Base-by-base conservation (phyloP, 805 yeast genomes). In the Priceomyces castillae region DNA sequence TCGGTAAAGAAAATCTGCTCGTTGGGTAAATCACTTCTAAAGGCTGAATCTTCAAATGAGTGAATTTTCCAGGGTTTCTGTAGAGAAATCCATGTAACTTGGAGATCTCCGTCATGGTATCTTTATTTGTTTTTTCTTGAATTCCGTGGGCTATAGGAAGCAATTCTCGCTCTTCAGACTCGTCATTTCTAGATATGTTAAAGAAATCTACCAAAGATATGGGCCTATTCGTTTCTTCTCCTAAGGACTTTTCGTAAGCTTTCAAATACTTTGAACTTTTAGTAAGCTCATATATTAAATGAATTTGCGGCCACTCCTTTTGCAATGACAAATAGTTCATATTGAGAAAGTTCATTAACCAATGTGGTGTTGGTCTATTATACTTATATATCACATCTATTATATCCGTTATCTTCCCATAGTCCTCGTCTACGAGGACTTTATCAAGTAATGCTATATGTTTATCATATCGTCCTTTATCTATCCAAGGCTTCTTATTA, bases 251-350 rank as follows among this genome's bases (percentile, higher is more conserved):
- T 16, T 57, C 46, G 46, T 63, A 66, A n/a, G 20, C 22, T 5
- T 34, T 23, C 12, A 46, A 26, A 20, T 44, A 41, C 14, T 45
- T 41, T 2, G 46, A 41, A 15, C 44, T 37, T 11, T 19, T 18
- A 23, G 56, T 57, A 37, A 57, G 52, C 35, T 63, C 69, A 12
- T 58, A 44, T 3, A 66, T 51, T 18, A 65, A 41, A 44, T 71
- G 73, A 4, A 57, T 61, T 38, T 55, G 64, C 4, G 75, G 75
- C 69, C 69, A 69, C 2, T 44, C 31, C 1, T 41, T 31, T 22
- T 59, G 56, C 31, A 68, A 46, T 5, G 54, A 42, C 18, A 49
- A 36, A 40, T 62, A 59, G 18, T 53, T 52, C 26, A 50, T 41
- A 9, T 49, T 44, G 3, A 42, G 15, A 36, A 46, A 68, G 61